Base-by-base conservation (phyloP, 2,329 filamentous ascomycete species). In the Fusarium sulawesiense region DNA sequence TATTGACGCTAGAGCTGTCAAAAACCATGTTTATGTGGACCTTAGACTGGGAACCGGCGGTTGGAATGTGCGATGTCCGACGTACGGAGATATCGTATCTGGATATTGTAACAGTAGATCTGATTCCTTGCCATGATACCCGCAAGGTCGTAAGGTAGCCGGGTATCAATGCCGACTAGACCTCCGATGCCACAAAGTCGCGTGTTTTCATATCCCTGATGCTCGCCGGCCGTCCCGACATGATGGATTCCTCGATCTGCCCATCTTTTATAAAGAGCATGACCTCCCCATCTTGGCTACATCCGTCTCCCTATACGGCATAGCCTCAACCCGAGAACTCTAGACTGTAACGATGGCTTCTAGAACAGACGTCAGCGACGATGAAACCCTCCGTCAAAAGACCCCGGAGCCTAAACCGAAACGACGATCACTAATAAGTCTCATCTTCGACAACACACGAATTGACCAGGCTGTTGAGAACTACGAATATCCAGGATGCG, bases 391-490 rank as follows among this genome's bases (percentile, higher is more conserved):
- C 8, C 68, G 47, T 32, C 63, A 71, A 21, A 51, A 70, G 34
- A 29, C 21, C 2, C 51, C 51, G 20, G 55, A 55, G 4, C 29
- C 48, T 1, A 56, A 49, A 25, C 59, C 45, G 13, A 60, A 49
- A 9, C 64, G 50, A 25, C 53, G 64, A 29, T 57, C 68, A 6
- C n/a, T 71, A 6, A 18, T 71, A 0, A 80, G 83, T 45, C 79
- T 89, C 47, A 81, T 92, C 55, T 77, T 85, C 51, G 84, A 90
- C 76, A 88, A 87, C 49, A 83, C 85, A 16, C 85, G 85, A 46
- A 80, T 92, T 48, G 89, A 87, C 0, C 82, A 85, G 34, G 83
- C 85, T 44, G 85, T 90, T 5, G 77, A 89, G 46, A 82, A 86
- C 50, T 82, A 87, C 75, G 75, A 79, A 2, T 92, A 91, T 70